Conservation (phyloP, 1,284 basidiomycete species). For the Phlebopus sp. region DNA sequence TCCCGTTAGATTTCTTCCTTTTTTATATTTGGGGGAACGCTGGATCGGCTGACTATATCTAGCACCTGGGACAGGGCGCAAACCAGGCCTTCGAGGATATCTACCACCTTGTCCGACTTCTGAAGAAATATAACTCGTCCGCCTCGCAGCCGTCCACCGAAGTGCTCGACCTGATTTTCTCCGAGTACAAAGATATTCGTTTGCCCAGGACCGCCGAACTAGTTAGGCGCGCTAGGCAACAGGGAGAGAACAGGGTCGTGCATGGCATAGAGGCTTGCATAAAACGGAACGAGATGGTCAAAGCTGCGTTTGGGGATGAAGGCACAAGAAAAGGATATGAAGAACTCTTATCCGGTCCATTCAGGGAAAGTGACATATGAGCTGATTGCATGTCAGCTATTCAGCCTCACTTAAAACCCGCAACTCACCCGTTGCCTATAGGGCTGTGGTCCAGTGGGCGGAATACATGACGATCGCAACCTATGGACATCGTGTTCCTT, state of each 20-base stretch:
- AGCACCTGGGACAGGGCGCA: conserved; percentile 51
- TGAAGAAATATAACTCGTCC: conserved; percentile 35
- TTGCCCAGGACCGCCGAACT: conserved; percentile 37
- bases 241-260: conserved; percentile 38
- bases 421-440: background rate
- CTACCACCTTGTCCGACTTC: conserved; percentile 37
- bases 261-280: conserved; percentile 34
- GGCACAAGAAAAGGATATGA: conserved; percentile 8
- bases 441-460: background rate
- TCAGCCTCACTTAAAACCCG: background rate
- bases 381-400: too few relatives aligned
- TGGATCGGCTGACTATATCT: conserved; percentile 1
- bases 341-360: conserved; percentile 13
- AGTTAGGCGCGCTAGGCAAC: conserved; percentile 37
- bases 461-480: too few relatives aligned
- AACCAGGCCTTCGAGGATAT: conserved; percentile 49
- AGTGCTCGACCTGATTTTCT: conserved; percentile 34
- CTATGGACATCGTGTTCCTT: too few relatives aligned
- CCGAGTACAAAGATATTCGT: conserved; percentile 43
- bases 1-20: conserved; percentile 17
- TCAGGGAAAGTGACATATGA: conserved; percentile 17
- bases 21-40: background rate
- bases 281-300: conserved; percentile 30
- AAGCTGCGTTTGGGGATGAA: conserved; percentile 21
- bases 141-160: conserved; percentile 29